Conservation (phyloP, 2,329 filamentous ascomycete species). For the Aspergillus transmontanensis region DNA sequence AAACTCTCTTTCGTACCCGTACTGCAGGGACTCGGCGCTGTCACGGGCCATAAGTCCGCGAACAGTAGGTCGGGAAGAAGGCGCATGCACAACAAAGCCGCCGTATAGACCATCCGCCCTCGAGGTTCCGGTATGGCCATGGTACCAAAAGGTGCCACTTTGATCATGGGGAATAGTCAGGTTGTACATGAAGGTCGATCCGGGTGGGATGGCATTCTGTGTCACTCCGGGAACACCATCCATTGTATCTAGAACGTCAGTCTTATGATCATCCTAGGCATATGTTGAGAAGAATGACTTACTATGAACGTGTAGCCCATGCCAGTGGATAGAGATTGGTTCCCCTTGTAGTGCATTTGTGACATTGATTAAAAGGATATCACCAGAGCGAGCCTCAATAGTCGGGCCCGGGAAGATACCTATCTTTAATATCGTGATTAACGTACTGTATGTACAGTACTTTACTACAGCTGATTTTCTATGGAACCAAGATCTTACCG, state of each 20-base stretch:
- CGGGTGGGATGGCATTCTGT: slow-evolving; percentile 68
- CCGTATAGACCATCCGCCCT: slow-evolving; percentile 53
- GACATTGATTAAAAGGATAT: slow-evolving; percentile 48
- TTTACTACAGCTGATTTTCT: not conserved
- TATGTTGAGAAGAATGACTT: not conserved
- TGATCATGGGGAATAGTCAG: slow-evolving; percentile 43
- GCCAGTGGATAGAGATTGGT: slow-evolving; percentile 51
- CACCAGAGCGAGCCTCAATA: slow-evolving; percentile 52
- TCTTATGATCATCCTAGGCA: not conserved
- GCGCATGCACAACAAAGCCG: slow-evolving; percentile 50
- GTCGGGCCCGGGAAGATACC: slow-evolving; percentile 53
- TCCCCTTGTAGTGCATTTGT: slow-evolving; percentile 45
- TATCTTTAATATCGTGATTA: slow-evolving; percentile 13
- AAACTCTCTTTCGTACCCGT: slow-evolving; percentile 43
- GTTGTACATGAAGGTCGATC: slow-evolving; percentile 49
- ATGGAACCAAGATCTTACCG: slow-evolving; percentile 26
- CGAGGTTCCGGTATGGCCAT: slow-evolving; percentile 48
- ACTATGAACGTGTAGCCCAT: slow-evolving; percentile 49
- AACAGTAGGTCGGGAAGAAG: slow-evolving; percentile 27
- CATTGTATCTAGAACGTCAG: slow-evolving; percentile 50
- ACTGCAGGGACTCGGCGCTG: slow-evolving; percentile 12
- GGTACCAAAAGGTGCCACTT: slow-evolving; percentile 54
- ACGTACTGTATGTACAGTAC: too few species aligned
- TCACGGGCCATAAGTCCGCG: slow-evolving; percentile 17
- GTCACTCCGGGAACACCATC: slow-evolving; percentile 69